Percentiles rank a stretch among this genome's conserved stretches.
Conservation (phyloP, 2,329 filamentous ascomycete species). For the Phialemonium atrogriseum region DNA sequence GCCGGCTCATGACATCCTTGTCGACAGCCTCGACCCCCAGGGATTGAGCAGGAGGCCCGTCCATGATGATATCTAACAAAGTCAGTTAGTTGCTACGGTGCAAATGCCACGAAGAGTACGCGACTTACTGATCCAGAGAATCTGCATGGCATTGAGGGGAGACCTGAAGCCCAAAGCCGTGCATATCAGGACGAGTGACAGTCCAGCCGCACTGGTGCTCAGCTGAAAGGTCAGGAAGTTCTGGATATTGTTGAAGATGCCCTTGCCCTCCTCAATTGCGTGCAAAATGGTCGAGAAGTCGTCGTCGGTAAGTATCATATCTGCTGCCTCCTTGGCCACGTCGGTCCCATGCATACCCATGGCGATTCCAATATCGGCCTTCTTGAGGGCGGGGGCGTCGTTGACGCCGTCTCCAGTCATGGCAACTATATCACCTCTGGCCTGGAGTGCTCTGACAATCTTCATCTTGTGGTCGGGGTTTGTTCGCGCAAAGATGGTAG, state of each 20-base stretch:
- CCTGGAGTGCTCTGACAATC: conserved; percentile 85
- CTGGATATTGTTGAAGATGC: conserved; percentile 99
- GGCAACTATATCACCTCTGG: conserved; percentile 89
- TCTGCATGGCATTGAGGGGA: conserved; percentile 98
- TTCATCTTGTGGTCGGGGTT: conserved; percentile 98
- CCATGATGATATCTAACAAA: conserved; percentile 89
- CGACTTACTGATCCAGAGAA: conserved; percentile 96
- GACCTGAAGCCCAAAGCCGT: conserved; percentile 90
- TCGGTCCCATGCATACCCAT: conserved; percentile 96
- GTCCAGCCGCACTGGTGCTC: conserved; percentile 88
- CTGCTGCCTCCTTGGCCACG: conserved; percentile 92
- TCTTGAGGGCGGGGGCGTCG: conserved; percentile 92
- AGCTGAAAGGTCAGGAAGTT: conserved; percentile 99
- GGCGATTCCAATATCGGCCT: conserved; percentile 93
- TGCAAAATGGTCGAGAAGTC: conserved; percentile 87
- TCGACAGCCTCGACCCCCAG: conserved; percentile 94
- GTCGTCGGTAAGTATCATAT: conserved; percentile 87
- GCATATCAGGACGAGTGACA: conserved; percentile 86
- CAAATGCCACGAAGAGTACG: background rate
- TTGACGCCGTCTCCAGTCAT: conserved; percentile 99
- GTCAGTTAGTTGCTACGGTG: background rate
- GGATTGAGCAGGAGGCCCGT: conserved; percentile 93
- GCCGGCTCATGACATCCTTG: conserved; percentile 85
- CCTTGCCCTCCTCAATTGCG: conserved; percentile 97
- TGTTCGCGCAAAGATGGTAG: conserved; percentile 91